These are phyloP conservation scores for Myxozyma udenii DNA, from an alignment of 805 yeast genomes.

Conservation along the genomic window DNA sequence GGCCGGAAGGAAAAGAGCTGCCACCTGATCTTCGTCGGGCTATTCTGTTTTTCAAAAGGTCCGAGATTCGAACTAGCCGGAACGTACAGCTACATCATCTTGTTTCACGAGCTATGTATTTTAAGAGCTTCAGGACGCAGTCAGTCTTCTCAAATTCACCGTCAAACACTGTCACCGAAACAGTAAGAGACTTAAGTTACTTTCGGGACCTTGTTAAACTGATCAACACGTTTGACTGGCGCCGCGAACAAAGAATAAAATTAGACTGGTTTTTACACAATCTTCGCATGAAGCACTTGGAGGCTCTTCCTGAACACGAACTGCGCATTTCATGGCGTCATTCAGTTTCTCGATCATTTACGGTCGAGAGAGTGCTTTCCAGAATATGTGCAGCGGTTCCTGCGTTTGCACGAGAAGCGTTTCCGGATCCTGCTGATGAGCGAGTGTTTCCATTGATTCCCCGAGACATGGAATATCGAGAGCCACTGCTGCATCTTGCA, in stretches of 20 bases:
- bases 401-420: constrained; percentile 1
- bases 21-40: constrained; percentile 5
- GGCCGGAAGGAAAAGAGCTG: constrained; percentile 3
- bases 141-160: too few species aligned
- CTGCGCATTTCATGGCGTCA: too few species aligned
- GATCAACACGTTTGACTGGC: constrained; percentile 13
- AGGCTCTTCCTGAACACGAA: neutral
- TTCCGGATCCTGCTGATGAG: constrained; percentile 8
- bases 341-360: constrained; percentile 15
- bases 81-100: constrained; percentile 10
- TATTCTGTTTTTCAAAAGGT: constrained; percentile 9
- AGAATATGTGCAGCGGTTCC: constrained; percentile 1
- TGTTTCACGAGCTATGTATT: constrained; percentile 6
- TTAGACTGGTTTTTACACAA: constrained; percentile 12
- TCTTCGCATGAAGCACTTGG: neutral
- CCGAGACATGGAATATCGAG: constrained; percentile 15
- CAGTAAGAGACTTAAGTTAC: too few species aligned
- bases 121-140: too few species aligned
- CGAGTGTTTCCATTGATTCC: constrained; percentile 4
- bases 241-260: constrained; percentile 18
- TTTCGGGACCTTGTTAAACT: constrained; percentile 3
- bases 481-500: constrained; percentile 20
- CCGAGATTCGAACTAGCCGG: constrained; percentile 13
- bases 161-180: too few species aligned
- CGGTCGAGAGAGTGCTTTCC: neutral